Evolutionary conservation across 208 protist genomes (phyloP).

Genomic region (Trypanosoma boissoni): DNA sequence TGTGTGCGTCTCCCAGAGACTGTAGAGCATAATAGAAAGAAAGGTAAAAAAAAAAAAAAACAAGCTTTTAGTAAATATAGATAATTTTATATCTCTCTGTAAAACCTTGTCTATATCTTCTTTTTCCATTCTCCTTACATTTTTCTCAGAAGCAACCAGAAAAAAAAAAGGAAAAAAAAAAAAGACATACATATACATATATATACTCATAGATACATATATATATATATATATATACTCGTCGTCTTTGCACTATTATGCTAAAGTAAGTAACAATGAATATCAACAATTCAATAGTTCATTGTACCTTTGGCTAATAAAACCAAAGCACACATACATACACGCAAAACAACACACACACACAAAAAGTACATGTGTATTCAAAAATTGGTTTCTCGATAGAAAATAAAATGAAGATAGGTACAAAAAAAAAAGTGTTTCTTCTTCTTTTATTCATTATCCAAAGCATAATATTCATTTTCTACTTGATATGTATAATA

Average conservation of each 20-base stretch:
- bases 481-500: too few species aligned
- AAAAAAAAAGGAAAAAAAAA: conserved; percentile 1
- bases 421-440: conserved; percentile 14
- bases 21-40: too few species aligned
- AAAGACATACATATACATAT: background rate
- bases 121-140: too few species aligned
- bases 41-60: too few species aligned
- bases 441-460: conserved; percentile 10
- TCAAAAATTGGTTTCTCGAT: background rate
- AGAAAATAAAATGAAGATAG: background rate
- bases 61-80: too few species aligned
- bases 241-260: background rate
- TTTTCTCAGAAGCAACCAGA: background rate
- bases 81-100: too few species aligned
- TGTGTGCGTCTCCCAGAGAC: too few species aligned
- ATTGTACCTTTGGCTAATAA: background rate
- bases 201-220: conserved; percentile 1
- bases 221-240: background rate
- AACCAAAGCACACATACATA: background rate
- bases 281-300: too few species aligned
- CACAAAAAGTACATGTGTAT: background rate
- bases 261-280: too few species aligned
- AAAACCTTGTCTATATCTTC: too few species aligned
- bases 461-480: too few species aligned
- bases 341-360: background rate